These are phyloP conservation scores for Galium porrigens DNA, from an alignment of 305 asterid genomes.

Conservation along the genomic window DNA sequence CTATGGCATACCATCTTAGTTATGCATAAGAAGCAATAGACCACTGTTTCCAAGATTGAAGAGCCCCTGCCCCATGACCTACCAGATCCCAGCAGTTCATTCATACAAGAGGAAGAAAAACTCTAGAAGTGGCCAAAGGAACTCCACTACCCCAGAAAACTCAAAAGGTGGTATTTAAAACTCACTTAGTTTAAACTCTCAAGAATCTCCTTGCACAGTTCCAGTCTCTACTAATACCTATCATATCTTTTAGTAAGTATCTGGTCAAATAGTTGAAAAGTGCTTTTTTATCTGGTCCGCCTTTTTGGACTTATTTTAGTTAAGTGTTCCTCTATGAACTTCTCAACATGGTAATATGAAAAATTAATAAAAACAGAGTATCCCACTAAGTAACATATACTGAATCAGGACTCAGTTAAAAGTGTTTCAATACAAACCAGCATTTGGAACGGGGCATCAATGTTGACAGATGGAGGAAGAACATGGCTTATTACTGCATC, in stretches of 20 bases:
- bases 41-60: background rate
- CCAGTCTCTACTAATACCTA: background rate
- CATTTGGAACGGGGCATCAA: slow-evolving; percentile 90
- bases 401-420: slow-evolving; percentile 6
- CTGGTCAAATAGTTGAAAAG: too few relatives aligned
- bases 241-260: background rate
- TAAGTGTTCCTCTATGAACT: background rate
- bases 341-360: background rate
- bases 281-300: too few relatives aligned
- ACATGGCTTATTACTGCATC: slow-evolving; percentile 72
- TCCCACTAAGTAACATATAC: slow-evolving; percentile 3
- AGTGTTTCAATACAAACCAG: slow-evolving; percentile 53
- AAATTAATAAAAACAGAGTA: background rate
- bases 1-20: background rate
- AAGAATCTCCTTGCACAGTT: background rate
- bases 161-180: background rate
- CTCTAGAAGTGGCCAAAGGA: background rate
- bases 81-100: background rate
- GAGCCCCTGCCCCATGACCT: background rate
- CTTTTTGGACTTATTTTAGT: background rate
- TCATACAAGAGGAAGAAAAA: background rate
- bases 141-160: background rate
- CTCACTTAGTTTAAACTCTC: background rate
- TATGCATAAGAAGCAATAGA: background rate
- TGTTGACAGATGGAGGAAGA: slow-evolving; percentile 59